Conservation (phyloP, 148 eudicot species). For the Pouteria glomerata region DNA sequence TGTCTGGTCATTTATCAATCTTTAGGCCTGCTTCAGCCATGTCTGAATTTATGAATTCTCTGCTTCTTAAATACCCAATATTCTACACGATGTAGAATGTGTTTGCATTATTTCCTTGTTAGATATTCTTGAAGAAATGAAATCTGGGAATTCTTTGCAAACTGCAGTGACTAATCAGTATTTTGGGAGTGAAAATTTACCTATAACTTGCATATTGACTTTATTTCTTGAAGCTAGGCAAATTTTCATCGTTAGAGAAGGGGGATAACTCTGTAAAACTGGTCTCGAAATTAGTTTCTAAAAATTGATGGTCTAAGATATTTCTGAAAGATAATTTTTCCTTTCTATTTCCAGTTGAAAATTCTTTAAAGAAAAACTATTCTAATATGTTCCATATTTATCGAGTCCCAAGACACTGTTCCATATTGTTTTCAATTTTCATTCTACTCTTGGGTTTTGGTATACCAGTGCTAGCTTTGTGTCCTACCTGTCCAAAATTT, state of each 20-base stretch:
- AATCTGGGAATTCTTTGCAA: neutral
- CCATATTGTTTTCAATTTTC: too few species aligned
- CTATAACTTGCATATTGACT: neutral
- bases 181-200: neutral
- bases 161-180: neutral
- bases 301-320: neutral
- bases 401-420: too few species aligned
- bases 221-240: neutral
- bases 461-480: too few species aligned
- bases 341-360: neutral
- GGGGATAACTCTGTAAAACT: neutral
- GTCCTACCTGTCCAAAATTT: too few species aligned
- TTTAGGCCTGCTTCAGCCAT: neutral
- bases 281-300: neutral
- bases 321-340: neutral
- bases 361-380: neutral
- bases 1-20: neutral
- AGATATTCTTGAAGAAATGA: neutral
- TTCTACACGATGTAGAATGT: neutral
- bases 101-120: neutral
- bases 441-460: too few species aligned
- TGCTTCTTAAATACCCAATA: neutral
- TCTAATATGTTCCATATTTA: too few species aligned
- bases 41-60: neutral
- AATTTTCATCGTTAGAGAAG: neutral